phyloP scores from a whole-genome alignment of 768 basidiomycete genomes.

The Boletus coccyginus region DNA sequence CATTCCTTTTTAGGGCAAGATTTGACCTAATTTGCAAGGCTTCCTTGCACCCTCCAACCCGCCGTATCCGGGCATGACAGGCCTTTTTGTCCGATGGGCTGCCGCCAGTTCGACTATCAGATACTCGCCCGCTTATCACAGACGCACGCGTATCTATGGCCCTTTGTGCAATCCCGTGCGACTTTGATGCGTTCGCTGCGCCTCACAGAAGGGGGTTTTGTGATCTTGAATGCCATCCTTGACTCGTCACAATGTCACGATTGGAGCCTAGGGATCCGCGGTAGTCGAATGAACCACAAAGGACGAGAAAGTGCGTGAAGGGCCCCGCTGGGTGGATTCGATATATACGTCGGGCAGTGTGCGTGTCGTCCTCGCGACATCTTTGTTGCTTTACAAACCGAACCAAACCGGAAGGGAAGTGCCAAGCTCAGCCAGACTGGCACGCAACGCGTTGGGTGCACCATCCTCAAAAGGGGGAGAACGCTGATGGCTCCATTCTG shows the following conservation, averaged over 20 bases:
- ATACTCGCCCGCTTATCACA: conserved; percentile 12
- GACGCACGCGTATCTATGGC: not conserved
- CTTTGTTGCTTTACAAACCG: not conserved
- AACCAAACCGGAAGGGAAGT: not conserved
- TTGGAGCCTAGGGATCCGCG: conserved; percentile 25
- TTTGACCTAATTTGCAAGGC: conserved; percentile 28
- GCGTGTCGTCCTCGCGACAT: not conserved
- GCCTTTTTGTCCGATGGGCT: conserved; percentile 17
- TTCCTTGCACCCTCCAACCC: conserved; percentile 29
- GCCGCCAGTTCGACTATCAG: conserved; percentile 26
- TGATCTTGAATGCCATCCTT: conserved; percentile 15
- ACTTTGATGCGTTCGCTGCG: not conserved
- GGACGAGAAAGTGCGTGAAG: not conserved
- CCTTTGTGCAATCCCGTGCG: not conserved
- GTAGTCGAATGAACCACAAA: conserved; percentile 8
- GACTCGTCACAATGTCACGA: conserved; percentile 25
- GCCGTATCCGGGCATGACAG: conserved; percentile 27
- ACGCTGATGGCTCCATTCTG: not conserved
- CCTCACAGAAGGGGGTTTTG: not conserved
- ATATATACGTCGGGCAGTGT: not conserved
- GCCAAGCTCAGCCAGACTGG: not conserved
- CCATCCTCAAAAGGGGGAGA: not conserved
- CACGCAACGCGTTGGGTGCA: not conserved
- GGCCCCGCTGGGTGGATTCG: not conserved
- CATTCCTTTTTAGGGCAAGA: conserved; percentile 33